A percentile compares a stretch with the other conserved stretches of the same genome.
Conservation (phyloP, 306 rosid genomes). For the Pterocarpus macrocarpus region DNA sequence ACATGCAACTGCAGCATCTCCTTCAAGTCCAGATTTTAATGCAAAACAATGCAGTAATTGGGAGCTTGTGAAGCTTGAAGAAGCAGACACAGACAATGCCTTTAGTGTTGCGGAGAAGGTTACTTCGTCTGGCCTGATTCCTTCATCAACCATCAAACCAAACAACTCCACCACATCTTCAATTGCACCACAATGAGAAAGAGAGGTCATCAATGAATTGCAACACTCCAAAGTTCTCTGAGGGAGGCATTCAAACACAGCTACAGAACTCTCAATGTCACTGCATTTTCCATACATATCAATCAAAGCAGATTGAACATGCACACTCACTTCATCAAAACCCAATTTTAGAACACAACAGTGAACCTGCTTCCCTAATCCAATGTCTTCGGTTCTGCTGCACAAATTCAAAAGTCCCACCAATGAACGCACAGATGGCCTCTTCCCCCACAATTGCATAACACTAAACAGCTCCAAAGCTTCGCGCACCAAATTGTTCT, state of each 20-base stretch:
- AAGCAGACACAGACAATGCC: constrained; percentile 69
- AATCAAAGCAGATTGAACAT: constrained; percentile 82
- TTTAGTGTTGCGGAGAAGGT: constrained; percentile 76
- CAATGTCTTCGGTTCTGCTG: constrained; percentile 57
- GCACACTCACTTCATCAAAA: constrained; percentile 63
- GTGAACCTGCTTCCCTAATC: constrained; percentile 76
- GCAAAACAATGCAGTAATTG: constrained; percentile 68
- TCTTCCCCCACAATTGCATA: constrained; percentile 75
- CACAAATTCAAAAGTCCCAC: constrained; percentile 72
- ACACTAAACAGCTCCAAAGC: constrained; percentile 60
- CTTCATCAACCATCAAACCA: constrained; percentile 76
- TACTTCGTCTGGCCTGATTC: constrained; percentile 72
- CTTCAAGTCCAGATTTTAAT: constrained; percentile 75
- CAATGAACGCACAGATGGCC: constrained; percentile 75
- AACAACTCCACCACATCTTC: constrained; percentile 86
- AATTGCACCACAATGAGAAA: constrained; percentile 62
- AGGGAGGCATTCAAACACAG: constrained; percentile 63
- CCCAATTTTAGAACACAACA: constrained; percentile 67
- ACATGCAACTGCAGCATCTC: constrained; percentile 66
- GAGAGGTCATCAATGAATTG: constrained; percentile 89
- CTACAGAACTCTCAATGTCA: constrained; percentile 71
- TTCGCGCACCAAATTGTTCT: constrained; percentile 49
- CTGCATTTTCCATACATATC: constrained; percentile 85
- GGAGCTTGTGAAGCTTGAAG: constrained; percentile 58
- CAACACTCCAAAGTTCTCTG: constrained; percentile 67